Percentiles rank a stretch among this genome's conserved stretches.
Conservation (phyloP, 73 alveolate genomes). For the Tetrahymena borealis region DNA sequence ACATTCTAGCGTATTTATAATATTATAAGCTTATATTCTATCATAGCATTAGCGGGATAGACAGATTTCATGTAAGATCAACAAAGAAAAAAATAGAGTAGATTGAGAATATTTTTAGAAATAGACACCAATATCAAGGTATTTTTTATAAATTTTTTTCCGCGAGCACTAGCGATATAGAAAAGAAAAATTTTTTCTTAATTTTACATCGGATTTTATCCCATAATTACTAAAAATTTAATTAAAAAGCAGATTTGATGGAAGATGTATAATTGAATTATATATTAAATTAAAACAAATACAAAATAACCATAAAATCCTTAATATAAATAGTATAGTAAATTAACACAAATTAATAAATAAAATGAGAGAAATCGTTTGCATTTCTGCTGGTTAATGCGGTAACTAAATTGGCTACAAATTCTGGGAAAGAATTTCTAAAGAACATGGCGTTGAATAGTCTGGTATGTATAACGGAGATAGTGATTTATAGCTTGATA, state of each 20-base stretch:
- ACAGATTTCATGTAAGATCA: not conserved
- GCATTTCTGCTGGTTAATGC: conserved; percentile 15
- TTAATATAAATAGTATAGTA: not conserved
- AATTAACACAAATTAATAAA: not conserved
- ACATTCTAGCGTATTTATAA: not conserved
- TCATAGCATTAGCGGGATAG: too few species aligned
- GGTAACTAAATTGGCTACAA: conserved; percentile 22
- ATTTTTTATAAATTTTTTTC: not conserved
- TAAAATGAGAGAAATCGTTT: conserved; percentile 31
- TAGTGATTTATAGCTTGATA: conserved; percentile 12
- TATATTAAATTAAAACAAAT: too few species aligned
- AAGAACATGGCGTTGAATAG: conserved; percentile 20
- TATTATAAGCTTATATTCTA: not conserved
- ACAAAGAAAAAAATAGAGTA: not conserved
- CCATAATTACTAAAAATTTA: too few species aligned
- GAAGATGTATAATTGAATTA: too few species aligned
- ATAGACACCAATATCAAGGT: not conserved
- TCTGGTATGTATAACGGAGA: conserved; percentile 34
- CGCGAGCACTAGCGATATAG: not conserved
- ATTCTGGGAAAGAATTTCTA: not conserved
- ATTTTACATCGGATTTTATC: too few species aligned
- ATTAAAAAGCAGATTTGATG: too few species aligned
- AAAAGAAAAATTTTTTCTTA: too few species aligned
- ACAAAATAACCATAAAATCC: not conserved
- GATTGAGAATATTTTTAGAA: not conserved